Percentiles rank a stretch among this genome's conserved stretches.
These are phyloP conservation scores for Kuraishia hungarica DNA, from an alignment of 805 yeast genomes.

Conservation along the genomic window DNA sequence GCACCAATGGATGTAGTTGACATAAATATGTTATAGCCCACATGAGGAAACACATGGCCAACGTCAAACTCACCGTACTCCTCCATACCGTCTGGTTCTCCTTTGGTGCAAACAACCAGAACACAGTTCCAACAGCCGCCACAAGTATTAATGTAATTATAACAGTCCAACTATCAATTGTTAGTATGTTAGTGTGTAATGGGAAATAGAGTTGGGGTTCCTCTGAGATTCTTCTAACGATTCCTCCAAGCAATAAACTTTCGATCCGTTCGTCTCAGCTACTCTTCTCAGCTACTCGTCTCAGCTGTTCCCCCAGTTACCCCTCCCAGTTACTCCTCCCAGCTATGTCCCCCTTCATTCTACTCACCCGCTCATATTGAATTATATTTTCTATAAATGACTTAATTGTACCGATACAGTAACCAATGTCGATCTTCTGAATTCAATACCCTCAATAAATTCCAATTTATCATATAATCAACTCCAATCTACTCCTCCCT, in stretches of 20 bases:
- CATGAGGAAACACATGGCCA: constrained; percentile 56
- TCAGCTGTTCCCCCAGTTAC: too few species aligned
- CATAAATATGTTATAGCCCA: constrained; percentile 79
- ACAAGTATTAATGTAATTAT: constrained; percentile 54
- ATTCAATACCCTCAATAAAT: background rate
- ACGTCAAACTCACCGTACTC: constrained; percentile 60
- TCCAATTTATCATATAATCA: too few species aligned
- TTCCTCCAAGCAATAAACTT: too few species aligned
- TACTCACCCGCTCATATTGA: constrained; percentile 14
- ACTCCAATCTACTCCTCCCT: too few species aligned
- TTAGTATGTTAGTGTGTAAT: background rate
- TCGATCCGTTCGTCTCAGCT: too few species aligned
- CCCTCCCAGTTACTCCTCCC: too few species aligned
- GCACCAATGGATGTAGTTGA: constrained; percentile 87
- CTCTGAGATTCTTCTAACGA: too few species aligned
- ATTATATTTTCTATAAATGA: background rate
- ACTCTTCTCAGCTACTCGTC: too few species aligned
- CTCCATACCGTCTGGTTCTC: constrained; percentile 74
- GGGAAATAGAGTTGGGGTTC: too few species aligned
- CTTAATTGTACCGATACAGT: background rate
- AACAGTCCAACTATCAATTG: constrained; percentile 54
- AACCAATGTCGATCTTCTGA: too few species aligned
- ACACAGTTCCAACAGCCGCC: constrained; percentile 47
- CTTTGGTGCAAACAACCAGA: constrained; percentile 85
- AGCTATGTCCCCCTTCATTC: background rate